These are phyloP conservation scores for Penicillium sp. DNA, from an alignment of 2,329 filamentous ascomycete genomes.

Conservation along the genomic window DNA sequence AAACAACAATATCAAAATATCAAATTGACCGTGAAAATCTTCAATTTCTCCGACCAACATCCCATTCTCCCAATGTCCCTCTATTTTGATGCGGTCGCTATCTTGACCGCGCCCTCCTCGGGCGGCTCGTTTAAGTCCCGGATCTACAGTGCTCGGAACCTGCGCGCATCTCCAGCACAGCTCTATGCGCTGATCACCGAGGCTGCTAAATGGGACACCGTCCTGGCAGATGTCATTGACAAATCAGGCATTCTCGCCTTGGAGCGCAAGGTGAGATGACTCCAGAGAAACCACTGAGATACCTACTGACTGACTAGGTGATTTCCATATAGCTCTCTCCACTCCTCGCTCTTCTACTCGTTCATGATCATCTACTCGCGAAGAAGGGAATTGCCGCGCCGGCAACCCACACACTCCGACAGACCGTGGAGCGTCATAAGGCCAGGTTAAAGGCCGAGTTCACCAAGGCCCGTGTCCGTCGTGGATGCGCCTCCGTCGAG, in stretches of 20 bases:
- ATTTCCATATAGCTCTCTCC: slow-evolving; percentile 66
- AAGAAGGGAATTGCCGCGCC: slow-evolving; percentile 82
- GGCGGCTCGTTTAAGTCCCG: slow-evolving; percentile 86
- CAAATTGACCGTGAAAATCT: slow-evolving; percentile 5
- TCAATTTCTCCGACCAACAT: slow-evolving; percentile 7
- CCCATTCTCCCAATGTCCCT: slow-evolving; percentile 69
- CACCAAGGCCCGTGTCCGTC: slow-evolving; percentile 71
- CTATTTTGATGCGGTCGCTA: slow-evolving; percentile 82
- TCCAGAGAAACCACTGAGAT: slow-evolving; percentile 5
- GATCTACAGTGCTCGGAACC: slow-evolving; percentile 69
- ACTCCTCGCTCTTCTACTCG: slow-evolving; percentile 72
- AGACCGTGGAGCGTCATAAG: slow-evolving; percentile 76
- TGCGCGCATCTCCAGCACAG: slow-evolving; percentile 76
- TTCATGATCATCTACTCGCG: slow-evolving; percentile 79
- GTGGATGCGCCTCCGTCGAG: slow-evolving; percentile 67
- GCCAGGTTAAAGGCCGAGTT: slow-evolving; percentile 77
- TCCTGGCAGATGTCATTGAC: slow-evolving; percentile 89
- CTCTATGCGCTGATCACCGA: slow-evolving; percentile 86
- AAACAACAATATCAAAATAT: slow-evolving; percentile 17
- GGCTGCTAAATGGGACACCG: slow-evolving; percentile 82
- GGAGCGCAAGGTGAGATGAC: slow-evolving; percentile 73
- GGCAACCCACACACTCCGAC: slow-evolving; percentile 71
- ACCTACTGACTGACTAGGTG: slow-evolving; percentile 41
- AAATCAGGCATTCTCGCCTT: slow-evolving; percentile 69
- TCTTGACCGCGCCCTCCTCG: slow-evolving; percentile 64